These are phyloP conservation scores for Russula compacta DNA, from an alignment of 768 basidiomycete species.

Conservation along the genomic window DNA sequence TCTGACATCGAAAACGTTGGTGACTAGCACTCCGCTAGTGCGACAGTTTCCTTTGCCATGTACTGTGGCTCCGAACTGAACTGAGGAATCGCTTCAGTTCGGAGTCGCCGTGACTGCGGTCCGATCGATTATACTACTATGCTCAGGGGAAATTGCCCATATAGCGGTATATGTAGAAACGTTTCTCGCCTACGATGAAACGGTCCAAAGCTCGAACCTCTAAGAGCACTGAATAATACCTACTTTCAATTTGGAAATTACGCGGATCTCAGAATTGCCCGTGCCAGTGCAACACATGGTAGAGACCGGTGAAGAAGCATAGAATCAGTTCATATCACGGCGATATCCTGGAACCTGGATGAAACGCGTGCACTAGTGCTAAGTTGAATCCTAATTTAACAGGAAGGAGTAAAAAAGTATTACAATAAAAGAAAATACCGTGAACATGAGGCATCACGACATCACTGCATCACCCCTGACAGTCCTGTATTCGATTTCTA, in stretches of 20 bases:
- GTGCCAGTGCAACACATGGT: background rate
- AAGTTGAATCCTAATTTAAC: background rate
- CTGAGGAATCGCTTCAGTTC: too few relatives aligned
- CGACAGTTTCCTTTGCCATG: background rate
- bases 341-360: background rate
- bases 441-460: background rate
- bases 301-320: background rate
- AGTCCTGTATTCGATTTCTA: background rate
- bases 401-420: conserved; percentile 2
- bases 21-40: background rate
- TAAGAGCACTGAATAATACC: too few relatives aligned
- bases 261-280: background rate
- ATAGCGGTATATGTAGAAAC: background rate
- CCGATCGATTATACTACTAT: background rate
- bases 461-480: background rate
- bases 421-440: background rate
- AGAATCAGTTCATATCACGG: background rate
- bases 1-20: too few relatives aligned
- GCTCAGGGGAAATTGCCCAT: background rate
- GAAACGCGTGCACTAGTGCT: background rate
- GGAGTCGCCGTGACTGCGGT: background rate
- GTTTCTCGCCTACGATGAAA: background rate
- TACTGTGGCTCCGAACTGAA: background rate
- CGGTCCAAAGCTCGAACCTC: conserved; percentile 1
- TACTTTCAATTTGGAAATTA: background rate